phyloP scores from a whole-genome alignment of 306 rosid genomes.

The Rubus parviflorus region DNA sequence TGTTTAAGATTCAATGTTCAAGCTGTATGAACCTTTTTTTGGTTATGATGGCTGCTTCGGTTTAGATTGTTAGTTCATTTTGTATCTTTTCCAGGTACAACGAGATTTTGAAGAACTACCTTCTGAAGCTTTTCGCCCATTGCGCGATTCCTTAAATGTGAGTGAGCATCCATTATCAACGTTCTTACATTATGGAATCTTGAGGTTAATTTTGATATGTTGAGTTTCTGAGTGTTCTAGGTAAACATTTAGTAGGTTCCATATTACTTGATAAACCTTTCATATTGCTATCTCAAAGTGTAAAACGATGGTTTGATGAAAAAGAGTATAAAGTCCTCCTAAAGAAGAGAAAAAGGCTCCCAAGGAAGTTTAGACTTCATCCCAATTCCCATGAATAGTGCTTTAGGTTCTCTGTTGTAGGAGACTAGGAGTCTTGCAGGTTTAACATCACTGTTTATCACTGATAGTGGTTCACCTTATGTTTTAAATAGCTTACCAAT shows the following conservation, averaged over 20 bases:
- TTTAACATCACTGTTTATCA: not conserved
- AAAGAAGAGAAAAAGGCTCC: not conserved
- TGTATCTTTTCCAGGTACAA: constrained; percentile 63
- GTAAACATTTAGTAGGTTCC: not conserved
- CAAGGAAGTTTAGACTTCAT: not conserved
- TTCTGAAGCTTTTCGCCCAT: constrained; percentile 84
- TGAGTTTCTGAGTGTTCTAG: not conserved
- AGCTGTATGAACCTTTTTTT: constrained; percentile 10
- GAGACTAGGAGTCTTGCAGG: not conserved
- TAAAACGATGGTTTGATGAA: not conserved
- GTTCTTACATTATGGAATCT: constrained; percentile 12
- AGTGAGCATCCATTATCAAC: constrained; percentile 44
- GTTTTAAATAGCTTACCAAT: not conserved
- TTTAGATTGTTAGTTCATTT: constrained; percentile 33
- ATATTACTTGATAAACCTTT: not conserved
- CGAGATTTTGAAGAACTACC: constrained; percentile 97
- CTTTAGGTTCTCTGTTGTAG: not conserved
- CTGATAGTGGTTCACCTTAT: not conserved
- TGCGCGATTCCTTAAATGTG: constrained; percentile 97
- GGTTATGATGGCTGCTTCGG: constrained; percentile 24
- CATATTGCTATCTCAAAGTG: not conserved
- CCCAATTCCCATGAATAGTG: not conserved
- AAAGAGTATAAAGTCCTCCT: too few relatives aligned
- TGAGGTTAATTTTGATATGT: not conserved
- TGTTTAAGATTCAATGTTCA: not conserved